phyloP scores from a whole-genome alignment of 345 rosid species.

The Populus nigra region DNA sequence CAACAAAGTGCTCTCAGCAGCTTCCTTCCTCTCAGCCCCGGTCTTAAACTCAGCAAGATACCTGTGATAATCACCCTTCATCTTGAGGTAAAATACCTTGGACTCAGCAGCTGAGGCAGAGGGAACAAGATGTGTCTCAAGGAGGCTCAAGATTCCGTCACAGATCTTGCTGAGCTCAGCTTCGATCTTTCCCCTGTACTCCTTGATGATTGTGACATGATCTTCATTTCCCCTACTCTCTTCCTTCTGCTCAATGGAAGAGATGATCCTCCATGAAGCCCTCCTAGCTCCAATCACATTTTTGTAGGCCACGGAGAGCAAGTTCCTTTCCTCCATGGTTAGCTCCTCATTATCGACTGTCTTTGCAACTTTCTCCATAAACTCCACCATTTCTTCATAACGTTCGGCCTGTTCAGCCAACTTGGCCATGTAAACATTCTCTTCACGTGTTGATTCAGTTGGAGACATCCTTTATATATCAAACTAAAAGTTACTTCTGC shows the following conservation, averaged over 20 bases:
- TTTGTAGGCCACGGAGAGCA: slow-evolving; percentile 95
- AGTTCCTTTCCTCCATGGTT: slow-evolving; percentile 91
- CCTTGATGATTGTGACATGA: slow-evolving; percentile 73
- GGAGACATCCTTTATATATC: slow-evolving; percentile 53
- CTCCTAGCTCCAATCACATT: slow-evolving; percentile 98
- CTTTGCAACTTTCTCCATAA: slow-evolving; percentile 95
- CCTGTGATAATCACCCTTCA: slow-evolving; percentile 96
- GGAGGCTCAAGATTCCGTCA: slow-evolving; percentile 78
- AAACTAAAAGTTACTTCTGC: slow-evolving; percentile 24
- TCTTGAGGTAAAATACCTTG: slow-evolving; percentile 92
- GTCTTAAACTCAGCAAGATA: slow-evolving; percentile 97
- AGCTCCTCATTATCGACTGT: slow-evolving; percentile 80
- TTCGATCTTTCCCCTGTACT: slow-evolving; percentile 85
- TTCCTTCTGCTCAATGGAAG: slow-evolving; percentile 98
- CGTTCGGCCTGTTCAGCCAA: slow-evolving; percentile 97
- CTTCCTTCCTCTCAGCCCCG: slow-evolving; percentile 88
- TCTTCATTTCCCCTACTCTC: slow-evolving; percentile 89
- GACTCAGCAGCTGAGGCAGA: slow-evolving; percentile 83
- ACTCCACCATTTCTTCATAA: slow-evolving; percentile 96
- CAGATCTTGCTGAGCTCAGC: slow-evolving; percentile 88
- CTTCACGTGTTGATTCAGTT: slow-evolving; percentile 71
- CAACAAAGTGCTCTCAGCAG: slow-evolving; percentile 93
- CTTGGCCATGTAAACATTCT: slow-evolving; percentile 93
- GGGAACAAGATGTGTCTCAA: slow-evolving; percentile 85
- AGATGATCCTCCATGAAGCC: slow-evolving; percentile 98